Evolutionary conservation across 768 basidiomycete species (phyloP).

Genomic region (Boletellus sp.): DNA sequence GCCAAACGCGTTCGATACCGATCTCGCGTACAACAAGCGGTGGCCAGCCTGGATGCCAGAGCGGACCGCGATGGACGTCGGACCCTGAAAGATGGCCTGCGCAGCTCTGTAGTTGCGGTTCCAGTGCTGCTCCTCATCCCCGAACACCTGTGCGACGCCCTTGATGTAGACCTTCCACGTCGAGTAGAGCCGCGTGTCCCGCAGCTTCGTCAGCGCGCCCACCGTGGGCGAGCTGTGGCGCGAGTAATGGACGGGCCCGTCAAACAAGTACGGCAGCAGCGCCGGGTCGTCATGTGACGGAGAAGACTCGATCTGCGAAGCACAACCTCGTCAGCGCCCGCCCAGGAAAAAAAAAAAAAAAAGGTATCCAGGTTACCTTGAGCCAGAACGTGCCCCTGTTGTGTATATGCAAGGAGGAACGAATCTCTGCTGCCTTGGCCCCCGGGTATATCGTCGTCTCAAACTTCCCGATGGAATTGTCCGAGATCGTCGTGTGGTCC

Average conservation of each 20-base stretch:
- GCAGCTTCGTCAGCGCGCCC: constrained; percentile 58
- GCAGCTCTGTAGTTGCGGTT: constrained; percentile 65
- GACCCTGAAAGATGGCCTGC: constrained; percentile 64
- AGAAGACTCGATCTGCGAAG: constrained; percentile 50
- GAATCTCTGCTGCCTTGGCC: constrained; percentile 61
- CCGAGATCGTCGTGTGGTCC: constrained; percentile 51
- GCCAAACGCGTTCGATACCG: constrained; percentile 59
- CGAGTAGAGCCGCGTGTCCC: constrained; percentile 62
- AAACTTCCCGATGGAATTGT: constrained; percentile 66
- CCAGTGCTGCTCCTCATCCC: constrained; percentile 61
- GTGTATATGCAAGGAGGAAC: constrained; percentile 46
- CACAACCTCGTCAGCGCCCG: constrained; percentile 1
- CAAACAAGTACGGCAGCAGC: constrained; percentile 58
- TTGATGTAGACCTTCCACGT: constrained; percentile 76
- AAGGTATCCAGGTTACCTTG: constrained; percentile 40
- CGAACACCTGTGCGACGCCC: constrained; percentile 57
- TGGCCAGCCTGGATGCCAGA: constrained; percentile 70
- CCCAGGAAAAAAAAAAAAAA: not conserved
- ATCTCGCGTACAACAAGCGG: constrained; percentile 68
- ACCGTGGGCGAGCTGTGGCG: constrained; percentile 69
- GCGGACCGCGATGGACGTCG: constrained; percentile 59
- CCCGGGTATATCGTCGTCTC: constrained; percentile 51
- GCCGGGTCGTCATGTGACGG: constrained; percentile 42
- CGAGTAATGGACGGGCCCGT: constrained; percentile 70
- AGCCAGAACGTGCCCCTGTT: constrained; percentile 64